Evolutionary conservation across 140 eudicot genomes (phyloP), one percentile per base, ranked within the genome.

Genomic region (Anethum foeniculum): DNA sequence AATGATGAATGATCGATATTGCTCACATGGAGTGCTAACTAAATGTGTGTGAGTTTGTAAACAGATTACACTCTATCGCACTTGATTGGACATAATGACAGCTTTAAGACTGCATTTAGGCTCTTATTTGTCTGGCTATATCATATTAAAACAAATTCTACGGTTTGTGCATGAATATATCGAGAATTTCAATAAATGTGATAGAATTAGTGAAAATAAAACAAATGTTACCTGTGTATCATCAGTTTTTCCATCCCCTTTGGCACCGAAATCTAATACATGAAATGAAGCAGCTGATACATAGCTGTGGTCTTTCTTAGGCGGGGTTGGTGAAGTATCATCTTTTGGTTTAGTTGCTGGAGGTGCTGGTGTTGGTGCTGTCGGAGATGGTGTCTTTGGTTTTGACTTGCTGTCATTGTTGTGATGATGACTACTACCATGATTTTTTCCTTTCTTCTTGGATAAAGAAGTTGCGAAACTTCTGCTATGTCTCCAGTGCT

Each of bases 401-500:
- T 85, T 87, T 7, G 90, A 67, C 47, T 78, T 77, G 60, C 81
- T 44, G 51, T 48, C 81, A 74, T 60, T 65, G 71, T 87, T 47
- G 25, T 83, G 82, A 68, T 81, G 82, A 76, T 48, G 79, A 48
- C 65, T 62, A 48, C 44, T 72, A 25, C 79, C 89, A 51, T 84
- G 87, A 81, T 79, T 84, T 79, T 83, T 88, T 38, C 88, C 90
- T 83, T 86, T 90, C 82, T 88, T 90, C 81, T 84, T 85, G 76
- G 81, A 80, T 78, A 90, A 69, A 71, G 99, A 92, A 80, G 84
- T 34, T 7, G 48, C 36, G 48, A 32, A 71, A 36, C 48, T 84
- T 84, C 83, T 83, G 75, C 62, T 87, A 54, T 85, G 87, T 81
- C 97, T 87, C 93, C 92, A 90, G 80, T 89, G 93, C 85, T 83